These are phyloP conservation scores for Dujonia santamariae DNA, from an alignment of 1,139 yeast genomes.

Conservation along the genomic window DNA sequence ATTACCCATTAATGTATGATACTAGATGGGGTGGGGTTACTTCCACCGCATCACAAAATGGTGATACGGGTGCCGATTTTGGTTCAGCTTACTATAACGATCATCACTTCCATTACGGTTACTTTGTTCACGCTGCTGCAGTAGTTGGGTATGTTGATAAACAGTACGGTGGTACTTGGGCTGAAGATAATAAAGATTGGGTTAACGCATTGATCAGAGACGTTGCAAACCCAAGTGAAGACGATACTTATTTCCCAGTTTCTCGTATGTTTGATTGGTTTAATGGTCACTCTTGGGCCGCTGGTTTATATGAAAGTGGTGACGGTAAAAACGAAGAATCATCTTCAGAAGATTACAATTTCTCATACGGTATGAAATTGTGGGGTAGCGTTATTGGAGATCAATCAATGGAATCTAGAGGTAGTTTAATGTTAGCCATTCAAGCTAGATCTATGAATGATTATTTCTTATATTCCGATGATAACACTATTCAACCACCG, in stretches of 20 bases:
- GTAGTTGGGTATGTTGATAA: slow-evolving; percentile 64
- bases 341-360: slow-evolving; percentile 77
- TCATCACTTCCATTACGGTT: slow-evolving; percentile 82
- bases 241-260: slow-evolving; percentile 68
- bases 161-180: slow-evolving; percentile 65
- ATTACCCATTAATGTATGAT: slow-evolving; percentile 65
- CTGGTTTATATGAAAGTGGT: slow-evolving; percentile 64
- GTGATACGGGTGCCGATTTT: slow-evolving; percentile 42
- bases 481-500: slow-evolving; percentile 60
- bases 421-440: slow-evolving; percentile 69
- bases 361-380: slow-evolving; percentile 76
- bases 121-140: slow-evolving; percentile 76
- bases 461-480: slow-evolving; percentile 57
- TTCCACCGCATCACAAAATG: slow-evolving; percentile 54
- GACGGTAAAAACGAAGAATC: slow-evolving; percentile 85
- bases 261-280: slow-evolving; percentile 79
- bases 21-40: slow-evolving; percentile 66
- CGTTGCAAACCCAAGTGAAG: slow-evolving; percentile 67
- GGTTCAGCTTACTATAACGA: slow-evolving; percentile 74
- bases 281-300: slow-evolving; percentile 85
- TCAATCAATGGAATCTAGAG: slow-evolving; percentile 70
- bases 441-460: slow-evolving; percentile 58
- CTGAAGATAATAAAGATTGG: slow-evolving; percentile 59
- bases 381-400: slow-evolving; percentile 80
- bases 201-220: slow-evolving; percentile 67